Evolutionary conservation across 805 yeast species (phyloP), one percentile per base, ranked within the genome.

Genomic region (Cyberlindnera euphorbiae): DNA sequence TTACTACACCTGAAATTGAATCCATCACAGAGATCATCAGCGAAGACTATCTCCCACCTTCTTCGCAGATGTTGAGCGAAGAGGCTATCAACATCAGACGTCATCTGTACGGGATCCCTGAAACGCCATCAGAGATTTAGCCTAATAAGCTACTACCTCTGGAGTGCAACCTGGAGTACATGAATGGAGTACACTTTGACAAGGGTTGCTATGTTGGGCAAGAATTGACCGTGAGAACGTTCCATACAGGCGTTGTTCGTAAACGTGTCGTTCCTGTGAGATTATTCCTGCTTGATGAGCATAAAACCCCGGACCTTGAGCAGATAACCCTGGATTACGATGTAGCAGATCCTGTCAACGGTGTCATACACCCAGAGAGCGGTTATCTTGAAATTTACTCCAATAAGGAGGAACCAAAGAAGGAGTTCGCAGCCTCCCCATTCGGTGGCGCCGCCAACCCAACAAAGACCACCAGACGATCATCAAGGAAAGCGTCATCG

Each of bases 151-250:
- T 77, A 46, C 62, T 93, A 4, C 98, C 99, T 1, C 71, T 93
- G 49, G 97, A 93, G 48, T 68, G 75, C 41, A 85, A 86, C 55
- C 63, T 89, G 46, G 98, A 93, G 59, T 77, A 72, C 49, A 75
- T 77, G 62, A 81, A 84, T 46, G 95, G 63, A n/a, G 59, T 93
- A 11, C 86, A 90, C 36, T 75, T 81, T 34, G 81, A 87, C 45
- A 93, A 93, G 58, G 99, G 99, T 2, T 93, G 99, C 56, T 93
- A 93, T 51, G 80, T 87, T 12, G 99, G 99, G 1, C 98, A 93
- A 60, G 99, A 93, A 56, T 66, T 93, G 34, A 89, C 97, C 0
- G 87, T 89, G 13, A 72, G 98, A 50, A 82, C 97, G 0, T 80
- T 72, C 52, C 85, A 84, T 42, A 78, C 82, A 22, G 96, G 96